Conservation (phyloP, 495 filamentous ascomycete genomes). For the Bathelium albidoporum region DNA sequence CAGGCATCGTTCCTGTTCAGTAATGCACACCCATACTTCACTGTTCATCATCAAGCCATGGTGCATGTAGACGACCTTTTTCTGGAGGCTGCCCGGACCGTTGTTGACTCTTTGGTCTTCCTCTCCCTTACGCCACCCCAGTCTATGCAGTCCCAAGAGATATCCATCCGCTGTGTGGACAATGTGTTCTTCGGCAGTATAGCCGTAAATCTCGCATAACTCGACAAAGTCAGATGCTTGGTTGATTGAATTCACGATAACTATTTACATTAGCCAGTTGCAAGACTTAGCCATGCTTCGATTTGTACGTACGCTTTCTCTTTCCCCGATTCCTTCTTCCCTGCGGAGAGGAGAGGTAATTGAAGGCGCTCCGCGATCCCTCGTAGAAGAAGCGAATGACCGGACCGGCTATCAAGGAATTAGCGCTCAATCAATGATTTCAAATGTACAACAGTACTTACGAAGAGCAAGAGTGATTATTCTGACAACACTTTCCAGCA, state of each 20-base stretch:
- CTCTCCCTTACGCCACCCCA: slow-evolving; percentile 72
- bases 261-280: slow-evolving; percentile 22
- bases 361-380: slow-evolving; percentile 72
- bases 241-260: slow-evolving; percentile 41
- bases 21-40: slow-evolving; percentile 93
- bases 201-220: slow-evolving; percentile 78
- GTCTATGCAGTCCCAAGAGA: slow-evolving; percentile 77
- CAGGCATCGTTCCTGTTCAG: slow-evolving; percentile 72
- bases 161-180: slow-evolving; percentile 93
- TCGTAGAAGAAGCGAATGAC: slow-evolving; percentile 76
- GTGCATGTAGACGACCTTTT: slow-evolving; percentile 88
- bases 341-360: slow-evolving; percentile 61
- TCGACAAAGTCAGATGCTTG: slow-evolving; percentile 82
- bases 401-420: slow-evolving; percentile 47
- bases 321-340: slow-evolving; percentile 49
- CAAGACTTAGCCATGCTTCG: slow-evolving; percentile 20
- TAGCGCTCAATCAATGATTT: slow-evolving; percentile 11
- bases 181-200: slow-evolving; percentile 89
- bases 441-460: slow-evolving; percentile 17
- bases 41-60: slow-evolving; percentile 97
- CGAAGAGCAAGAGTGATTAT: slow-evolving; percentile 81
- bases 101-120: slow-evolving; percentile 64
- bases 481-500: slow-evolving; percentile 69
- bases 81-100: slow-evolving; percentile 57
- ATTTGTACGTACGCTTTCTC: slow-evolving; percentile 38